Percentiles rank a stretch among this genome's conserved stretches.
phyloP scores from a whole-genome alignment of 2,329 filamentous ascomycete genomes.

The Ceratocystis huliohia region DNA sequence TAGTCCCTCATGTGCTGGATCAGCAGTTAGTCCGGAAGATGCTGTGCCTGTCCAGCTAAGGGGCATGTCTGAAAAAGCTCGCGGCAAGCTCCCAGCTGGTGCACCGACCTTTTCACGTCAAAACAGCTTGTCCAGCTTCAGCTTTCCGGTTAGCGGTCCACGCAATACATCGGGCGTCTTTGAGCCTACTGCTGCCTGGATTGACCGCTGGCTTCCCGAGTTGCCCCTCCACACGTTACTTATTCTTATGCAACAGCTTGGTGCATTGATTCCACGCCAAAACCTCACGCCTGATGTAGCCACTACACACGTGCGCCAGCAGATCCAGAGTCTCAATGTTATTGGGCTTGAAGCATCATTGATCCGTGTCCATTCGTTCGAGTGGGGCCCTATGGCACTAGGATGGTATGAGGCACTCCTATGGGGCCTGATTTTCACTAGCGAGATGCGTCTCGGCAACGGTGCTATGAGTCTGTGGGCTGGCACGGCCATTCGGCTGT shows the following conservation, averaged over 20 bases:
- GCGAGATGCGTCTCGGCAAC: conserved; percentile 79
- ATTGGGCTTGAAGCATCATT: conserved; percentile 62
- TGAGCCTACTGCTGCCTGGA: conserved; percentile 70
- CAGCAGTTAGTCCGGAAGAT: conserved; percentile 57
- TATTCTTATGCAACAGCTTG: conserved; percentile 57
- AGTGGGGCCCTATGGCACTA: conserved; percentile 80
- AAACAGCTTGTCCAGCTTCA: conserved; percentile 72
- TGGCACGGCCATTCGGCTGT: conserved; percentile 74
- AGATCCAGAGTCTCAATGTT: conserved; percentile 49
- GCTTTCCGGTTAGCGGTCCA: conserved; percentile 24
- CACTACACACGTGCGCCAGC: conserved; percentile 37
- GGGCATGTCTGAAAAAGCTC: conserved; percentile 93
- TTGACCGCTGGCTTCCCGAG: conserved; percentile 87
- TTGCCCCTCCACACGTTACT: conserved; percentile 79
- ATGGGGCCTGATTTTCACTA: conserved; percentile 85
- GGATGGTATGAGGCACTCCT: conserved; percentile 94
- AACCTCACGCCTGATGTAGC: conserved; percentile 33
- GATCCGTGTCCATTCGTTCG: conserved; percentile 74
- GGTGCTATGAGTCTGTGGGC: conserved; percentile 73
- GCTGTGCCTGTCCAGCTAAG: conserved; percentile 69
- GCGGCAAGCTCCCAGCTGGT: conserved; percentile 87
- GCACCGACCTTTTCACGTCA: conserved; percentile 74
- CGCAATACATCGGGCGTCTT: conserved; percentile 41
- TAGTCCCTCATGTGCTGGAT: conserved; percentile 52
- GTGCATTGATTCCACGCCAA: conserved; percentile 43